phyloP scores from a whole-genome alignment of 768 basidiomycete species.

The Leccinum longicurvipes region DNA sequence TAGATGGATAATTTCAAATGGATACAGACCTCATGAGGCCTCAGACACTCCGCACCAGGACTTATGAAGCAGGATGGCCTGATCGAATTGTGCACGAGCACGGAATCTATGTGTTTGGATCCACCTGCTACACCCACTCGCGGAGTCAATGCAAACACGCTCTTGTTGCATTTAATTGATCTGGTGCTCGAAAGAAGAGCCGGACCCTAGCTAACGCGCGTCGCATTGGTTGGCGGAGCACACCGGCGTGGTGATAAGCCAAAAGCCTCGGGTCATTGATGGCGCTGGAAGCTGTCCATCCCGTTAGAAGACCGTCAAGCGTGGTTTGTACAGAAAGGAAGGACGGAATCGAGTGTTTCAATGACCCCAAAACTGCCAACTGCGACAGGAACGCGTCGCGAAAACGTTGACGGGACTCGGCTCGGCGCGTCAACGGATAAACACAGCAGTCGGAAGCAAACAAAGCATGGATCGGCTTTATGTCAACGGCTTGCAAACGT shows the following conservation, averaged over 20 bases:
- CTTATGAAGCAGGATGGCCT: background rate
- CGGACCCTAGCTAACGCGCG: conserved; percentile 18
- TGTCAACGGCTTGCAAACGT: conserved; percentile 29
- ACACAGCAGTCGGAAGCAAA: background rate
- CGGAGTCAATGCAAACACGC: conserved; percentile 20
- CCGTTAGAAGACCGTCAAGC: background rate
- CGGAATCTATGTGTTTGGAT: conserved; percentile 4
- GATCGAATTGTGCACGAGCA: conserved; percentile 3
- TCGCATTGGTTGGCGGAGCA: background rate
- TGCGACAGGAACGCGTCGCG: conserved; percentile 19
- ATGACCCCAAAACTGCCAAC: conserved; percentile 34
- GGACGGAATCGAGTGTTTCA: background rate
- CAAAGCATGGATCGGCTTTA: conserved; percentile 16
- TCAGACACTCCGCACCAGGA: conserved; percentile 2
- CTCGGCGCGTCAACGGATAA: conserved; percentile 15
- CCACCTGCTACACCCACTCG: conserved; percentile 12
- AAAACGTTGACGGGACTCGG: conserved; percentile 4
- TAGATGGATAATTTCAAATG: conserved; percentile 21
- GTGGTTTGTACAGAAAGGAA: conserved; percentile 1
- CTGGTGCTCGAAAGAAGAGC: conserved; percentile 7
- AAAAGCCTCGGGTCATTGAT: background rate
- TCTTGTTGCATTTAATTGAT: conserved; percentile 8
- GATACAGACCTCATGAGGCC: conserved; percentile 4
- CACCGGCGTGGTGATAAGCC: conserved; percentile 11
- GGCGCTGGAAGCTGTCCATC: background rate